Base-by-base conservation (phyloP, 2,329 filamentous ascomycete genomes). In the Akanthomyces dipterigenus region DNA sequence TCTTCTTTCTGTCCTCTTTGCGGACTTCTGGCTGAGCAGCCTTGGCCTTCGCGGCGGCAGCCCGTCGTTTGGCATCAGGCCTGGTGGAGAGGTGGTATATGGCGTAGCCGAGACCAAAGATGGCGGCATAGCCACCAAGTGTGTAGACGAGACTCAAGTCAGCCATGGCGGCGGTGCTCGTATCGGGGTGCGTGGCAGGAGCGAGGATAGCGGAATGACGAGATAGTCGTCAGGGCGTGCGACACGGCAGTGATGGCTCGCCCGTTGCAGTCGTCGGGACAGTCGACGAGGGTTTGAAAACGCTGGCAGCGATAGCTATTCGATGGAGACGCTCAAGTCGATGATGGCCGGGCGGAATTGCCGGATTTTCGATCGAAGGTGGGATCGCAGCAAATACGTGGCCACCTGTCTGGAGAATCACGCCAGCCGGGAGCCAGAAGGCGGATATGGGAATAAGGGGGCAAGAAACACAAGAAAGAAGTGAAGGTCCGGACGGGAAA, bases 1-100 rank as follows among this genome's bases (percentile, higher is more conserved):
- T 79, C 71, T 79, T 79, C 66, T 78, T 78, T 14, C 70, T 72
- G 48, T 76, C 75, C 54, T 76, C 75, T 62, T 78, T 78, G 51
- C 72, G 72, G 26, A 69, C 67, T 65, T 77, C 73, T 18, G 65
- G 57, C 28, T 71, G 69, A 14, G 67, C 36, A 50, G 62, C 57
- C 64, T 74, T 76, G 43, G 68, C 54, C 48, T 69, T 64, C 7
- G 67, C 62, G 28, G 68, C 64, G 31, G 64, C 63, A 40, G 69
- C 65, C 63, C 72, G 67, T 61, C 70, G 73, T 62, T 71, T 72
- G 59, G 67, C 66, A 64, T 72, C 70, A 18, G 43, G 36, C 62
- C 70, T 67, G 28, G 71, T 74, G n/a, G 74, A 73, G 16, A 74
- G 59, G 5, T 70, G 69, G 63, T 76, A 77, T 50, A 72, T 57